These are phyloP conservation scores for Aspergillus calidoustus DNA, from an alignment of 2,329 filamentous ascomycete species.

Conservation along the genomic window DNA sequence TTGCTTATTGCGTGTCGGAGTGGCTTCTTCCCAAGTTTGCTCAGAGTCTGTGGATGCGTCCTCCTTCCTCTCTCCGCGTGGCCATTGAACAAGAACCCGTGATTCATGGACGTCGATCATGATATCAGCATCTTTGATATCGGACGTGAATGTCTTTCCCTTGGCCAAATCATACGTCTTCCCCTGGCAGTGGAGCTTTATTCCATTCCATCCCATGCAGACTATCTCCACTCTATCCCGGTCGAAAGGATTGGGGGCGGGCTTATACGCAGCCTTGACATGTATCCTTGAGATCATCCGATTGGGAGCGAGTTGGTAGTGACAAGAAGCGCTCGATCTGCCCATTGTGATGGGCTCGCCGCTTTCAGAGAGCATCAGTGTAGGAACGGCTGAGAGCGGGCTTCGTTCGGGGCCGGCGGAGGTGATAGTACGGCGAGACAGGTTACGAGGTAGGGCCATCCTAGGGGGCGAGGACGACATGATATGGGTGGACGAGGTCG, in stretches of 20 bases:
- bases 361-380: conserved; percentile 77
- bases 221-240: conserved; percentile 82
- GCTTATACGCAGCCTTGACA: conserved; percentile 82
- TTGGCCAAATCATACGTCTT: conserved; percentile 84
- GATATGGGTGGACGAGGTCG: conserved; percentile 91
- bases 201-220: conserved; percentile 94
- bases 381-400: conserved; percentile 82
- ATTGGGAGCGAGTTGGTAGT: conserved; percentile 91
- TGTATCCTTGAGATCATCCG: conserved; percentile 92
- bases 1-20: conserved; percentile 41
- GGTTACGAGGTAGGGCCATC: conserved; percentile 53
- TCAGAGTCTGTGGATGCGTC: conserved; percentile 63
- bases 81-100: conserved; percentile 88
- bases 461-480: conserved; percentile 82
- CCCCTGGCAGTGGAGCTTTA: conserved; percentile 89
- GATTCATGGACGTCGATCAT: conserved; percentile 95
- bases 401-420: conserved; percentile 69
- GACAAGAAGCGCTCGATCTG: conserved; percentile 90
- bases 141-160: conserved; percentile 86
- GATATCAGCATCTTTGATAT: conserved; percentile 85
- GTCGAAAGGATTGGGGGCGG: conserved; percentile 68
- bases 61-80: conserved; percentile 60
- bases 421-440: conserved; percentile 66
- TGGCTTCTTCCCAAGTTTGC: conserved; percentile 69
- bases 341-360: conserved; percentile 87